A percentile compares a stretch with the other conserved stretches of the same genome.
Conservation (phyloP, 768 basidiomycete species). For the Boletus reticulatus region DNA sequence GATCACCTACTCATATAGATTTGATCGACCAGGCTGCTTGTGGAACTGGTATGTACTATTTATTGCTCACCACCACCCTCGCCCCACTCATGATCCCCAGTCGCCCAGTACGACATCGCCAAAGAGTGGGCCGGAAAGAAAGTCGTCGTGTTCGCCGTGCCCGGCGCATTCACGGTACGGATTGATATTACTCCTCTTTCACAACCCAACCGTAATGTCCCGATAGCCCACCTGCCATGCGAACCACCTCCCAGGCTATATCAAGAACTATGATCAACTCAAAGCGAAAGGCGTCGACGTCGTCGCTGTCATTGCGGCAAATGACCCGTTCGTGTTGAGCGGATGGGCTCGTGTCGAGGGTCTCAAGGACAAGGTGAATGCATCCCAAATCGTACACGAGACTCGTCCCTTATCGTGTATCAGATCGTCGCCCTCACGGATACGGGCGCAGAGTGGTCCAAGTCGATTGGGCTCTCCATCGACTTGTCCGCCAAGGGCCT, state of each 20-base stretch:
- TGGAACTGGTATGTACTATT: conserved; percentile 55
- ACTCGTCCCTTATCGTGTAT: neutral
- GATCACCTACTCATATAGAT: conserved; percentile 1
- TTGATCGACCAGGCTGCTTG: conserved; percentile 48
- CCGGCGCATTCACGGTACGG: conserved; percentile 77
- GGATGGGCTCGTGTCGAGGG: conserved; percentile 60
- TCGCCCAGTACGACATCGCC: conserved; percentile 47
- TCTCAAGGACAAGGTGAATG: conserved; percentile 61
- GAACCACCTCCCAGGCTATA: conserved; percentile 46
- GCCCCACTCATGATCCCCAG: conserved; percentile 31
- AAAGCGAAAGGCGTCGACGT: conserved; percentile 52
- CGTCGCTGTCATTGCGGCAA: conserved; percentile 55
- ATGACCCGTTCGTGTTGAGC: conserved; percentile 58
- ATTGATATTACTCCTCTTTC: neutral
- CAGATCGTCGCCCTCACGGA: conserved; percentile 65
- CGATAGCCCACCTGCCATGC: conserved; percentile 41
- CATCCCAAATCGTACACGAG: conserved; percentile 25
- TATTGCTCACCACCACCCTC: neutral
- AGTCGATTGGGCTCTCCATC: conserved; percentile 49
- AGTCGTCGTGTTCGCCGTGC: conserved; percentile 75
- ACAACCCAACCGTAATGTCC: neutral
- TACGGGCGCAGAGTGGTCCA: conserved; percentile 53
- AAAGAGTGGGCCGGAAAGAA: conserved; percentile 79
- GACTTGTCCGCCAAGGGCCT: conserved; percentile 51
- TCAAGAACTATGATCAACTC: conserved; percentile 46